Conservation (phyloP, 169 alveolate genomes). For the Plasmodium ovale region DNA sequence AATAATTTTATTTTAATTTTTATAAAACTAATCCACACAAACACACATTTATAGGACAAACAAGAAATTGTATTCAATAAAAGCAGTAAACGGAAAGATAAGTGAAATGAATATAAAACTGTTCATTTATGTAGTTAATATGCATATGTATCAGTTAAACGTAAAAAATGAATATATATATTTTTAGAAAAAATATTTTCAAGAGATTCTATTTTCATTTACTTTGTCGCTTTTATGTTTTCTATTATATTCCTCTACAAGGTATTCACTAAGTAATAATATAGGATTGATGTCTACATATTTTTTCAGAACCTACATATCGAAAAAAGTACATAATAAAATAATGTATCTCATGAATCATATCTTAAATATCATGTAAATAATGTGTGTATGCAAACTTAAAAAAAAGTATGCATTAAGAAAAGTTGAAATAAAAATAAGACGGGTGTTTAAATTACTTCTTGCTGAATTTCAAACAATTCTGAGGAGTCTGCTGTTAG, state of each 20-base stretch:
- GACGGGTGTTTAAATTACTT: conserved; percentile 38
- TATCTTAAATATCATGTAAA: background rate
- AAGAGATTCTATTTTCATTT: background rate
- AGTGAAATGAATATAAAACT: too few relatives aligned
- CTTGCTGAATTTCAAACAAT: conserved; percentile 61
- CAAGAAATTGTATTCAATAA: background rate
- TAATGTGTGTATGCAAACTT: background rate
- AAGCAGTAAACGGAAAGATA: background rate
- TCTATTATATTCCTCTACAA: conserved; percentile 52
- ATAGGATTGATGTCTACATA: conserved; percentile 57
- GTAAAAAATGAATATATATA: background rate
- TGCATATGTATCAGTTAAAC: conserved; percentile 3
- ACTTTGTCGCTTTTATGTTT: conserved; percentile 19
- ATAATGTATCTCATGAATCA: too few relatives aligned
- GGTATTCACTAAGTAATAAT: conserved; percentile 51
- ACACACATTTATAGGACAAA: background rate
- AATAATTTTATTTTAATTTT: background rate
- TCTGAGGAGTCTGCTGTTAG: conserved; percentile 27
- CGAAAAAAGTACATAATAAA: conserved; percentile 2
- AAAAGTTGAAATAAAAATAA: background rate
- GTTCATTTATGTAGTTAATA: too few relatives aligned
- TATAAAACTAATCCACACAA: background rate
- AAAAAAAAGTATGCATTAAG: background rate
- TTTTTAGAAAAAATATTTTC: background rate
- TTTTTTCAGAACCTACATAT: conserved; percentile 48